Evolutionary conservation across 202 grass and related monocot genomes (phyloP), one percentile per base, ranked within the genome.

Genomic region (Digitaria exilis): DNA sequence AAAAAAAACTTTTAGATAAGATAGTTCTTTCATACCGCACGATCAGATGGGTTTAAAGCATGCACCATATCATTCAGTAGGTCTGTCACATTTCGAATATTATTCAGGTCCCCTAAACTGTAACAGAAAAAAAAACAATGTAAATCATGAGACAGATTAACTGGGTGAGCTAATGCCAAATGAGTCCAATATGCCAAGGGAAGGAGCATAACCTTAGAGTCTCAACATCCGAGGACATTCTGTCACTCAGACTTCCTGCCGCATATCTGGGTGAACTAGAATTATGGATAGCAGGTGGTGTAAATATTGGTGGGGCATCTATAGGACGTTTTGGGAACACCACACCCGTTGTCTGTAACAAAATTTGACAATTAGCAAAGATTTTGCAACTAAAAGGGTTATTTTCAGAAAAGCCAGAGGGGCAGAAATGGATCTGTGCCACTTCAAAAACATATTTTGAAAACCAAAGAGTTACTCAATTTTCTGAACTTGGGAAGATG

Each of bases 51-150:
- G 52, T 92, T 92, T 62, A 92, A 82, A 83, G 90, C 96, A 90
- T 88, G 84, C 85, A 95, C 67, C 96, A 98, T 98, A 56, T 98
- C 92, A 54, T 46, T 88, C 46, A 98, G 75, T 50, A 98, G 87
- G 60, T 95, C 89, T 58, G 83, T 82, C 65, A 88, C 89, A 87
- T 86, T 95, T 65, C 70, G 84, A 81, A 98, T 95, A 28, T 91
- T 89, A 85, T 82, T 87, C 60, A 95, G 88, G 58, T 95, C 92
- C 7, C 82, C 88, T 85, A 95, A 75, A 87, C 96, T 98, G 84
- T 31, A 85, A 88, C 1, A 19, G 37, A 80, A 41, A 21, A 48
- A 16, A 25, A 65, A 1, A 37, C 44, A 65, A 12, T 7, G 25
- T 65, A 82, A 24, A 84, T 44, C 41, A 72, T 28, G 19, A 80